These are phyloP conservation scores for Candida endomychidarum DNA, from an alignment of 805 yeast species.

Conservation along the genomic window DNA sequence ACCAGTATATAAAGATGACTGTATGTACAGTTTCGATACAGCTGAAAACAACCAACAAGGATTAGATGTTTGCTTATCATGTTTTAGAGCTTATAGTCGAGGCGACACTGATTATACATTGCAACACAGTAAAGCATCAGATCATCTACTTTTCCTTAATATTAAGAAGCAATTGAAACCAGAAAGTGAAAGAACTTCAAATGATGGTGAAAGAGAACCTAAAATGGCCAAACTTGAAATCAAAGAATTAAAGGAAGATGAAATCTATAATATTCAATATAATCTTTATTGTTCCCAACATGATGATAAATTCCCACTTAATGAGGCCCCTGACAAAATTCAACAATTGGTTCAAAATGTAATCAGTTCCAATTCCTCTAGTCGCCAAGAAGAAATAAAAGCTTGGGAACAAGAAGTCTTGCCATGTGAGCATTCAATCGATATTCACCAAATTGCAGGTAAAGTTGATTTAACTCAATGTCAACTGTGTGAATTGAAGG, in stretches of 20 bases:
- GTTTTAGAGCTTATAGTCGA: conserved; percentile 71
- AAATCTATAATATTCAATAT: conserved; percentile 50
- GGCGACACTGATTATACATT: conserved; percentile 48
- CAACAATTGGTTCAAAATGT: conserved; percentile 43
- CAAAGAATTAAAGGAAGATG: conserved; percentile 61
- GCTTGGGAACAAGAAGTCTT: conserved; percentile 90
- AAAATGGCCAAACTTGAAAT: conserved; percentile 69
- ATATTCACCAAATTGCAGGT: conserved; percentile 41
- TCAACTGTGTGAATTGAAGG: conserved; percentile 57
- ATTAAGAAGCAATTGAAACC: conserved; percentile 54
- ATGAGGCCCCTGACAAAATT: conserved; percentile 22
- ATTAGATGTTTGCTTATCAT: conserved; percentile 70
- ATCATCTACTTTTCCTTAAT: conserved; percentile 61
- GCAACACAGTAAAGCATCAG: conserved; percentile 52
- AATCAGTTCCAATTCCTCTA: conserved; percentile 56
- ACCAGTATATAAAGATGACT: conserved; percentile 71
- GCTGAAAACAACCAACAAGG: conserved; percentile 52
- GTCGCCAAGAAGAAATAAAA: conserved; percentile 65
- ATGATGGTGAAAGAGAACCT: conserved; percentile 26
- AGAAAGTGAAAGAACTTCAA: conserved; percentile 20
- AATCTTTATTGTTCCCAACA: conserved; percentile 39
- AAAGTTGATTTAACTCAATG: conserved; percentile 47
- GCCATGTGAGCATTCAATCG: conserved; percentile 74
- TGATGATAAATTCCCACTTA: conserved; percentile 26
- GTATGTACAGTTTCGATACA: conserved; percentile 81